Conservation (phyloP, 2,329 filamentous ascomycete genomes). For the Colletotrichum tanaceti region DNA sequence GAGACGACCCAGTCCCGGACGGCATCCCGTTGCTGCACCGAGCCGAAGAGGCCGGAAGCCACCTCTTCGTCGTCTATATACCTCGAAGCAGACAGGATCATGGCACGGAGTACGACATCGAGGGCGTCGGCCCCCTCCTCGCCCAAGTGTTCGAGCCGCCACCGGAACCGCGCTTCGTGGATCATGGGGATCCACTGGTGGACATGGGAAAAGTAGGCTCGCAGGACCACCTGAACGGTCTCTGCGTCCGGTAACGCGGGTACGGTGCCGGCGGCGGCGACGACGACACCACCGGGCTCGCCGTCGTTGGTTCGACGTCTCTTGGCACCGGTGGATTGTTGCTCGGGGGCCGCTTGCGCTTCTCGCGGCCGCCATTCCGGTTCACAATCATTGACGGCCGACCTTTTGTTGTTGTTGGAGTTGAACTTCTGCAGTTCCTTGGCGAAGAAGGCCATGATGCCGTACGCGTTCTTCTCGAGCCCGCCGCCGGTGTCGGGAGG, state of each 20-base stretch:
- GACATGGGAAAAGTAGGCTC: constrained; percentile 50
- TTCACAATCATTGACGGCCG: too few relatives aligned
- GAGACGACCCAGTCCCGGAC: constrained; percentile 46
- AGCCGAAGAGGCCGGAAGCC: not conserved
- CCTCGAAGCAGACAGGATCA: constrained; percentile 46
- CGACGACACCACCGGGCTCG: constrained; percentile 32
- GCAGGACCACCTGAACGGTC: constrained; percentile 42
- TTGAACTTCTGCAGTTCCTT: constrained; percentile 42
- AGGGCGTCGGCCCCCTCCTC: constrained; percentile 47
- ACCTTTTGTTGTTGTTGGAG: constrained; percentile 10
- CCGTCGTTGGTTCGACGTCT: constrained; percentile 45
- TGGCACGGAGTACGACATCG: constrained; percentile 51
- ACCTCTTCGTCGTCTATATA: constrained; percentile 43
- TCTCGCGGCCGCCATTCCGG: constrained; percentile 43
- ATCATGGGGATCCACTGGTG: constrained; percentile 57
- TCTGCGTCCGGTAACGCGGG: constrained; percentile 31
- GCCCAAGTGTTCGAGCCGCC: constrained; percentile 43
- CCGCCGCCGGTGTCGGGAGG: not conserved
- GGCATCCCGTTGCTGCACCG: constrained; percentile 22
- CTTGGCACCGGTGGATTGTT: constrained; percentile 39
- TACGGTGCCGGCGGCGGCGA: too few relatives aligned
- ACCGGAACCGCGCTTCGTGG: constrained; percentile 48
- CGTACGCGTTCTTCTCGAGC: constrained; percentile 33
- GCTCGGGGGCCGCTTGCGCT: constrained; percentile 42
- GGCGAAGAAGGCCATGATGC: constrained; percentile 41